These are phyloP conservation scores for Gastrolobium bilobum DNA, from an alignment of 306 rosid species.

Conservation along the genomic window DNA sequence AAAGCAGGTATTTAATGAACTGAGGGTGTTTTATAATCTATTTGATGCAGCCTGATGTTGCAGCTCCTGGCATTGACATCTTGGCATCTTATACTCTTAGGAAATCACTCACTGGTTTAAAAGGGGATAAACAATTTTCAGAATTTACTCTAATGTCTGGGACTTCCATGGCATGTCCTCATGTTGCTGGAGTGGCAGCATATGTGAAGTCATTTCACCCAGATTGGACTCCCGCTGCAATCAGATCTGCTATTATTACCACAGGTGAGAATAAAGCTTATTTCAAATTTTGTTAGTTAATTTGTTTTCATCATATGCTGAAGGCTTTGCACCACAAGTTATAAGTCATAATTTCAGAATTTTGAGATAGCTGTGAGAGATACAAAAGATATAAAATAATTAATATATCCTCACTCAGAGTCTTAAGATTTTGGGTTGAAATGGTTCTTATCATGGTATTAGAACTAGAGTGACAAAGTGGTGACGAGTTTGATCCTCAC, in stretches of 20 bases:
- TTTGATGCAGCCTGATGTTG: conserved; percentile 83
- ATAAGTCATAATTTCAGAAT: background rate
- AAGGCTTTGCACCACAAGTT: background rate
- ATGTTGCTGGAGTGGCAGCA: conserved; percentile 90
- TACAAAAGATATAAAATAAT: no score
- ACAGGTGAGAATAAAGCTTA: conserved; percentile 61
- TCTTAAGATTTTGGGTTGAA: no score
- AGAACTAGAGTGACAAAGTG: no score
- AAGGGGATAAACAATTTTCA: conserved; percentile 87
- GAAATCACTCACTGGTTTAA: conserved; percentile 77
- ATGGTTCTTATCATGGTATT: no score
- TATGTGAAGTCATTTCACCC: conserved; percentile 94
- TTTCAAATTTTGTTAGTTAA: background rate
- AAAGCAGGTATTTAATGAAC: conserved; percentile 1
- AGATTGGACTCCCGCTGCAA: conserved; percentile 83
- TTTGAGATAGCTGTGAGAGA: conserved; percentile 29
- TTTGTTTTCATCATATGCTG: background rate
- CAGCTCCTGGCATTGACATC: conserved; percentile 89
- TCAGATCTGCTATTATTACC: conserved; percentile 83
- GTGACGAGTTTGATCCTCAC: no score
- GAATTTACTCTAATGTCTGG: conserved; percentile 83
- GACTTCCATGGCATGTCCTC: conserved; percentile 98
- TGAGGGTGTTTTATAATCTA: background rate
- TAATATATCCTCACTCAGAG: no score
- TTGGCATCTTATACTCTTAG: conserved; percentile 81